Evolutionary conservation across 306 rosid genomes (phyloP).

Genomic region (Rosa persica): DNA sequence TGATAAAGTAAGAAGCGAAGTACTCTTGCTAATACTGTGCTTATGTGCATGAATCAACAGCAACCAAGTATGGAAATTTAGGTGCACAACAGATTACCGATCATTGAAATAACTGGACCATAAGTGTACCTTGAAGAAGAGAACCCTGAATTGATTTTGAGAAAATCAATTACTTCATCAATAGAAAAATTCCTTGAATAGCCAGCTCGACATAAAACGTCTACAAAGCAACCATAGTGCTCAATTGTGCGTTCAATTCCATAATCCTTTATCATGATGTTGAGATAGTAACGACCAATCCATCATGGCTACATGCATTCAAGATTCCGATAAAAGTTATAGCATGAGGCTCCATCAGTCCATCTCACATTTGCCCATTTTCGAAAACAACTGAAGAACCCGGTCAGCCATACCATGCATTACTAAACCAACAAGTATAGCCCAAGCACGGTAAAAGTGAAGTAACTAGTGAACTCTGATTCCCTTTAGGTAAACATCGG

Average conservation of each 20-base stretch:
- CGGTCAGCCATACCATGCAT: conserved; percentile 54
- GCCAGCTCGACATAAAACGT: conserved; percentile 64
- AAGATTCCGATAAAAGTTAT: conserved; percentile 58
- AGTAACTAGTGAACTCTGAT: too few species aligned
- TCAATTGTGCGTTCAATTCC: conserved; percentile 55
- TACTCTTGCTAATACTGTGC: too few species aligned
- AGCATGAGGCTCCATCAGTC: conserved; percentile 48
- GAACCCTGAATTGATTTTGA: too few species aligned
- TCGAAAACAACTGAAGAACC: conserved; percentile 46
- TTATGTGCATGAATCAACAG: too few species aligned
- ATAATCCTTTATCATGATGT: conserved; percentile 46
- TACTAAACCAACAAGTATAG: conserved; percentile 55
- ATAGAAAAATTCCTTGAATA: not conserved
- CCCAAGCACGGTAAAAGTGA: not conserved
- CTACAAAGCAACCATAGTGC: conserved; percentile 58
- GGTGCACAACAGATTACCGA: too few species aligned
- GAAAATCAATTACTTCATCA: too few species aligned
- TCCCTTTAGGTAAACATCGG: too few species aligned
- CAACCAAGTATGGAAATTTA: too few species aligned
- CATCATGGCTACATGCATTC: conserved; percentile 65
- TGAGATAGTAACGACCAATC: conserved; percentile 45
- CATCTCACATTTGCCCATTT: conserved; percentile 44
- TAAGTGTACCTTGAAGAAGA: too few species aligned
- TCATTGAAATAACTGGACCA: too few species aligned
- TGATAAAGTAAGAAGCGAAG: too few species aligned